Base-by-base conservation (phyloP, 225 moss, liverwort and hornwort species). In the Lunularia cruciata region DNA sequence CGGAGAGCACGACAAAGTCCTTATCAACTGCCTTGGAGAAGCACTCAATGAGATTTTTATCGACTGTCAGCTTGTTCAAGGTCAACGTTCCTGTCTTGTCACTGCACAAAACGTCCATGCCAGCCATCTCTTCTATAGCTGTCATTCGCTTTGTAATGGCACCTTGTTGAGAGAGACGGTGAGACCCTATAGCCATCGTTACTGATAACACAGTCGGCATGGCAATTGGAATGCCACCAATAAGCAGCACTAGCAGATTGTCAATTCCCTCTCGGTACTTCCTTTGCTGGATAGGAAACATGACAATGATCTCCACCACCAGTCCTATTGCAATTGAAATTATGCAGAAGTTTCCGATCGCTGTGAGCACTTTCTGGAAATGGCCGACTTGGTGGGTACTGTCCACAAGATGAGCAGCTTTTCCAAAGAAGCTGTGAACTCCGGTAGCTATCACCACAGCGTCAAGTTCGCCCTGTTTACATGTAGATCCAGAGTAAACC, bases 121-220 rank as follows among this genome's bases (percentile, higher is more conserved):
- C 86, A 16, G 89, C 89, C 86, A 89, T 84, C 80, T 89, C 86
- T 78, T 90, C 89, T 62, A 90, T 90, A 31, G 89, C 89, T 56
- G 89, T 90, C 89, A 90, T 90, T 28, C 89, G 83, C 53, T 90
- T 90, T 45, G 89, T 90, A 19, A 90, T 90, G 43, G 89, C 89
- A 60, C 89, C 89, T 81, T 68, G 67, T 68, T 51, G 60, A 35
- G 90, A 86, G 45, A 90, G 79, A 18, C 90, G 81, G 60, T 90
- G 90, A 63, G 88, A 84, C 13, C 90, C 90, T 51, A 90, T 90
- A 49, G 90, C 90, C 68, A 61, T 61, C 1, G 61, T 61, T 25
- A 61, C 61, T 22, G 39, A 61, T 0, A 61, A 23, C 40, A 61
- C 88, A 63, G 88, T 88, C 5, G 90, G 90, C 87, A 90, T 90